Percentiles rank a stretch among this genome's conserved stretches.
phyloP scores from a whole-genome alignment of 1,139 yeast genomes.

The Arxiozyma heterogenica region DNA sequence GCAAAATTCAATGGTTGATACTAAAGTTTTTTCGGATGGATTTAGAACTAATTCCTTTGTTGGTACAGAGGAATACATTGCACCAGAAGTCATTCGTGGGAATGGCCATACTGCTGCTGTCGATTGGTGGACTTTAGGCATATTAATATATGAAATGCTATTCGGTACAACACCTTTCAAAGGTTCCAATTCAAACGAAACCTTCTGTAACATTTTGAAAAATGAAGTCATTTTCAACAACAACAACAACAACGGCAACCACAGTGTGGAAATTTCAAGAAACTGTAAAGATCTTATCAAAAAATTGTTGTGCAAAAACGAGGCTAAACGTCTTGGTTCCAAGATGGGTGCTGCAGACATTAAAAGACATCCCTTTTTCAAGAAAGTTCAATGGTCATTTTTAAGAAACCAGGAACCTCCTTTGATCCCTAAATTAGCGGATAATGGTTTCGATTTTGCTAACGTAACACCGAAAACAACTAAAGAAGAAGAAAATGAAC shows the following conservation, averaged over 20 bases:
- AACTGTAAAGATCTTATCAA: slow-evolving; percentile 70
- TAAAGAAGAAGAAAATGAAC: slow-evolving; percentile 10
- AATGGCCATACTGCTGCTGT: slow-evolving; percentile 97
- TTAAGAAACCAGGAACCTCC: slow-evolving; percentile 90
- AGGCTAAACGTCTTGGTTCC: slow-evolving; percentile 78
- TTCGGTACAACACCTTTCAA: slow-evolving; percentile 94
- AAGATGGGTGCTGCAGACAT: slow-evolving; percentile 92
- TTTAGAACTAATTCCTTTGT: slow-evolving; percentile 95
- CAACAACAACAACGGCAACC: slow-evolving; percentile 30
- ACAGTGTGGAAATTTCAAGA: slow-evolving; percentile 43
- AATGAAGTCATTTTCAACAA: slow-evolving; percentile 65
- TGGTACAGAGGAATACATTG: slow-evolving; percentile 96
- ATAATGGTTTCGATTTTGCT: slow-evolving; percentile 38
- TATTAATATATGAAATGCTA: slow-evolving; percentile 83
- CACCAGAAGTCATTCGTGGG: slow-evolving; percentile 95
- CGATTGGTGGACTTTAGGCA: slow-evolving; percentile 99
- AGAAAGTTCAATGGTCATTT: slow-evolving; percentile 89
- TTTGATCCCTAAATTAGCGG: slow-evolving; percentile 78
- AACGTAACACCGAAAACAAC: slow-evolving; percentile 23
- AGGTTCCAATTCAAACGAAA: slow-evolving; percentile 78
- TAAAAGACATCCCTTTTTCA: slow-evolving; percentile 82
- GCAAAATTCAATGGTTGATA: slow-evolving; percentile 44
- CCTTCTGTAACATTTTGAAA: slow-evolving; percentile 80
- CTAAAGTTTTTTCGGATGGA: slow-evolving; percentile 91
- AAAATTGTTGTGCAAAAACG: slow-evolving; percentile 79